phyloP scores from a whole-genome alignment of 305 asterid genomes.

The Salvia sclarea region DNA sequence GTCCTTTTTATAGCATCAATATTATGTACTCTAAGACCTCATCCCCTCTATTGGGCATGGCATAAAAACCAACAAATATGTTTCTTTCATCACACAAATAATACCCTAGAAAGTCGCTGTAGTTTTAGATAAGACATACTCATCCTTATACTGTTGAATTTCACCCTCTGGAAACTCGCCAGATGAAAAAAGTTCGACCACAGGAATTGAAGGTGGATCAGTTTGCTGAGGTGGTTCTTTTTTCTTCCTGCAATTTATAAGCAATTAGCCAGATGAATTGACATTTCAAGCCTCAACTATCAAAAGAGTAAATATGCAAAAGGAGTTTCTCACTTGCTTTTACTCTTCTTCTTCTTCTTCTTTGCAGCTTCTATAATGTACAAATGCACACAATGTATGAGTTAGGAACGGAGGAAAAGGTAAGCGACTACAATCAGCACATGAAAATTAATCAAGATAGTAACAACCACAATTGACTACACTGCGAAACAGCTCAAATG shows the following conservation, averaged over 20 bases:
- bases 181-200: constrained; percentile 71
- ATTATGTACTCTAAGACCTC: background rate
- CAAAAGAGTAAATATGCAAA: constrained; percentile 9
- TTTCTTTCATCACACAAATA: background rate
- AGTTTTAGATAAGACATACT: constrained; percentile 56
- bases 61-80: background rate
- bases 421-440: constrained; percentile 6
- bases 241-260: constrained; percentile 63
- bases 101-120: constrained; percentile 2
- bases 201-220: constrained; percentile 89
- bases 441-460: constrained; percentile 13
- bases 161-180: constrained; percentile 99
- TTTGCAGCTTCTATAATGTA: constrained; percentile 68
- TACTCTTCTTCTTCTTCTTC: constrained; percentile 93
- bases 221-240: constrained; percentile 76
- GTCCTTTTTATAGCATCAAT: constrained; percentile 1
- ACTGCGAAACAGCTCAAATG: background rate
- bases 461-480: background rate
- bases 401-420: constrained; percentile 29
- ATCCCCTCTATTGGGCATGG: background rate
- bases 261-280: constrained; percentile 13
- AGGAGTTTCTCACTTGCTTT: constrained; percentile 72
- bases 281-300: background rate
- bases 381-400: constrained; percentile 29
- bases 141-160: constrained; percentile 90